phyloP scores from a whole-genome alignment of 2,329 filamentous ascomycete species.

The Neofusicoccum cordaticola region DNA sequence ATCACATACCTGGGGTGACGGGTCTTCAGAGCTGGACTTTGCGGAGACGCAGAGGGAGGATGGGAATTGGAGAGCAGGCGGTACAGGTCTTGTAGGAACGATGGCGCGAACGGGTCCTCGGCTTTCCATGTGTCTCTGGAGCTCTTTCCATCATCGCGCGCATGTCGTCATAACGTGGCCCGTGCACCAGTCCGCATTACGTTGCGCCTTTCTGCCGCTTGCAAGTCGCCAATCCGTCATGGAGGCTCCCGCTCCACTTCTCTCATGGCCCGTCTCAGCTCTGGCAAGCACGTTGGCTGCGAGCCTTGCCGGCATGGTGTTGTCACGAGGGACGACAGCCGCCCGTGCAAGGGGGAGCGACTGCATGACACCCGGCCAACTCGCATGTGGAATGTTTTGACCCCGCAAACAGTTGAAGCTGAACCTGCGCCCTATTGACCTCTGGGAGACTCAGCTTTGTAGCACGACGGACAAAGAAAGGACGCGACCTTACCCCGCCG shows the following conservation, averaged over 20 bases:
- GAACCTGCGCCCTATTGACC: too few species aligned
- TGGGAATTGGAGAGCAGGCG: neutral
- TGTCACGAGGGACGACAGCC: neutral
- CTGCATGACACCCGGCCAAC: neutral
- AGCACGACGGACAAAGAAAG: too few species aligned
- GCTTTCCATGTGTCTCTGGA: neutral
- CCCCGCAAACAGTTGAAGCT: neutral
- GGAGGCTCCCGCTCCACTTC: neutral
- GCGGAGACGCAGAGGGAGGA: neutral
- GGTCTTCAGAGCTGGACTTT: too few species aligned
- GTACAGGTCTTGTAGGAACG: slow-evolving; percentile 3
- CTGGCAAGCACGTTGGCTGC: neutral
- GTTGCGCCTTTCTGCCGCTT: neutral
- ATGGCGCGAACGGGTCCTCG: neutral
- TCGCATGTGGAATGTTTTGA: neutral
- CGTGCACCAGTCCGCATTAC: slow-evolving; percentile 3
- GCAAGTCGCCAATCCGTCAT: neutral
- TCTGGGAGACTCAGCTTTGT: too few species aligned
- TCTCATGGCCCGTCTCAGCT: neutral
- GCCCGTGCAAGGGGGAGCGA: neutral
- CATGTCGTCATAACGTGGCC: slow-evolving; percentile 9
- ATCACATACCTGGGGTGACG: neutral
- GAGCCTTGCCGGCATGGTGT: neutral
- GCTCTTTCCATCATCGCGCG: slow-evolving; percentile 4
- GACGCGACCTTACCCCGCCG: too few species aligned